These are phyloP conservation scores for Amesomyces nigricolor DNA, from an alignment of 2,329 filamentous ascomycete genomes.

Conservation along the genomic window DNA sequence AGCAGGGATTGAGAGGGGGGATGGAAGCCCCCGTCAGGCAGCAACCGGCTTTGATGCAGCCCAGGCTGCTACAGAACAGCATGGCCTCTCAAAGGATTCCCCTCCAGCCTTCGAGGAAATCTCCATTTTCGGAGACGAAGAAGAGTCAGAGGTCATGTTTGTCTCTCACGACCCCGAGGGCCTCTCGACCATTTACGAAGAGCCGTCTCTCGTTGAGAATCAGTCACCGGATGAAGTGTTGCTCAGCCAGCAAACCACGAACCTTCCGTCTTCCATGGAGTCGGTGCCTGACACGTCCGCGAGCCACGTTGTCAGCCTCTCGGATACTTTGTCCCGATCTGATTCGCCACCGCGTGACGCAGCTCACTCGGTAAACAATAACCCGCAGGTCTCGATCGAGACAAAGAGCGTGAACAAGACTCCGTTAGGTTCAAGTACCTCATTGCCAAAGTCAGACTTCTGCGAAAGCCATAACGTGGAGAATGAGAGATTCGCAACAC, in stretches of 20 bases:
- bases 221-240: neutral
- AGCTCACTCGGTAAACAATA: neutral
- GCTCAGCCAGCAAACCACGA: too few species aligned
- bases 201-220: conserved; percentile 10
- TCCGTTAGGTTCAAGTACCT: too few species aligned
- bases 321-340: conserved; percentile 7
- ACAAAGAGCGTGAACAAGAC: neutral
- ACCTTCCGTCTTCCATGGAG: neutral
- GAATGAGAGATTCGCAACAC: neutral
- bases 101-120: neutral
- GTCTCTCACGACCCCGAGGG: conserved; percentile 22
- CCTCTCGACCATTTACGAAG: conserved; percentile 27
- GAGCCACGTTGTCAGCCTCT: neutral
- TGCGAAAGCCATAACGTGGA: neutral
- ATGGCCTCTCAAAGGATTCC: neutral
- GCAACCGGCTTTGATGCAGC: conserved; percentile 10
- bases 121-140: neutral
- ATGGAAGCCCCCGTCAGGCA: conserved; percentile 15
- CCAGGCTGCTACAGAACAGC: neutral
- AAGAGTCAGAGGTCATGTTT: conserved; percentile 12
- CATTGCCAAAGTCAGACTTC: neutral
- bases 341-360: conserved; percentile 5
- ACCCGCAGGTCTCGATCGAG: neutral
- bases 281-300: neutral
- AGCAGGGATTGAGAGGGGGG: neutral